Percentiles rank a stretch among this genome's conserved stretches.
phyloP scores from a whole-genome alignment of 495 filamentous ascomycete genomes.

The Penicillium coffeae region DNA sequence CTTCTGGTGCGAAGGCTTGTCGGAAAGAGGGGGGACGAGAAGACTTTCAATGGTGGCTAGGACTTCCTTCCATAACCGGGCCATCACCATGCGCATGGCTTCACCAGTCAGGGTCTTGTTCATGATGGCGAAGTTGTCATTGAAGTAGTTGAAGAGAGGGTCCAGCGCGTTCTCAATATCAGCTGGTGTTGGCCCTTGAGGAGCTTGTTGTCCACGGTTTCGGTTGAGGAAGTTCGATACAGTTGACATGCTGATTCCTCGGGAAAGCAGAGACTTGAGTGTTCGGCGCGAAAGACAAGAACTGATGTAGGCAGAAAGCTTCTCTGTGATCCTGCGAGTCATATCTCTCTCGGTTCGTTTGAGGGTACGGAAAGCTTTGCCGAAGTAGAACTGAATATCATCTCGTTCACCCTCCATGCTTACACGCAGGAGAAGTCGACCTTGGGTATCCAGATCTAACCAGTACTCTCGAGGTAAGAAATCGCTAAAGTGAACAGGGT shows the following conservation, averaged over 20 bases:
- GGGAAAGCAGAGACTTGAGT: constrained; percentile 66
- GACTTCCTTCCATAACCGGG: constrained; percentile 95
- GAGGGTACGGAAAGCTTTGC: constrained; percentile 89
- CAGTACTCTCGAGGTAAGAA: constrained; percentile 94
- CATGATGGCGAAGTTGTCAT: constrained; percentile 99
- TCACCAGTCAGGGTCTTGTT: constrained; percentile 89
- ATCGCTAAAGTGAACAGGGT: constrained; percentile 92
- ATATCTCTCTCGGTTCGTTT: constrained; percentile 97
- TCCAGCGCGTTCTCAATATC: constrained; percentile 80
- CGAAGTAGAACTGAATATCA: constrained; percentile 98
- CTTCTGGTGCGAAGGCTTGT: constrained; percentile 88
- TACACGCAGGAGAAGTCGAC: constrained; percentile 79
- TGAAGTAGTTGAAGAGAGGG: constrained; percentile 93
- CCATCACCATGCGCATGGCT: constrained; percentile 97
- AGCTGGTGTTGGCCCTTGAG: constrained; percentile 57
- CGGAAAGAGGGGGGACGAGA: constrained; percentile 89
- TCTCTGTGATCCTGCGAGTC: constrained; percentile 96
- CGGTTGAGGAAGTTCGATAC: constrained; percentile 77
- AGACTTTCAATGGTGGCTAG: constrained; percentile 85
- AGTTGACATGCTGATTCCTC: constrained; percentile 67
- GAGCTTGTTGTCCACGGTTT: constrained; percentile 51
- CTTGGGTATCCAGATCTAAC: constrained; percentile 96
- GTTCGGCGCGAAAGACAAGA: constrained; percentile 80
- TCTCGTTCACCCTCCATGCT: constrained; percentile 99
- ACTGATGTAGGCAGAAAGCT: constrained; percentile 95